Evolutionary conservation across 495 filamentous ascomycete genomes (phyloP).

Genomic region (Penicillium flavigenum): DNA sequence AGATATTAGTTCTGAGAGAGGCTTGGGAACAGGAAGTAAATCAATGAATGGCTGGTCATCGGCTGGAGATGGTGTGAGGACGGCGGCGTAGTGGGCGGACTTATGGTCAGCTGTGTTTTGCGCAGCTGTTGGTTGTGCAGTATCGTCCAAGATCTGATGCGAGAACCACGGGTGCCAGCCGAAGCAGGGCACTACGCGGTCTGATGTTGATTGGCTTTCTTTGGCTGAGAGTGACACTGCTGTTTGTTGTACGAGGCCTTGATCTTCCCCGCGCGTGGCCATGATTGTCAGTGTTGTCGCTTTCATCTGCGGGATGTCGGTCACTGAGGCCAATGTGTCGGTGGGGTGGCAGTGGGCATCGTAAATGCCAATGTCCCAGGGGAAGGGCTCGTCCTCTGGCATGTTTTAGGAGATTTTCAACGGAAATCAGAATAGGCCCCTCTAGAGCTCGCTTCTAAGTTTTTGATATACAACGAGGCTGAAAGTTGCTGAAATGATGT

Average conservation of each 20-base stretch:
- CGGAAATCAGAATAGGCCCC: neutral
- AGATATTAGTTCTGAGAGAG: conserved; percentile 63
- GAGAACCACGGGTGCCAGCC: conserved; percentile 99
- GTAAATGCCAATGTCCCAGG: conserved; percentile 81
- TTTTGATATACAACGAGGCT: neutral
- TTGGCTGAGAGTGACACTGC: conserved; percentile 49
- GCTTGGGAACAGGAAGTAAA: conserved; percentile 66
- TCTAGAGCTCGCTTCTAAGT: neutral
- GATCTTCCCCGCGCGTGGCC: conserved; percentile 85
- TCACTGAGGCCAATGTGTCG: conserved; percentile 77
- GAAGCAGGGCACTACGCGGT: conserved; percentile 71
- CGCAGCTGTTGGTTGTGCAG: conserved; percentile 22
- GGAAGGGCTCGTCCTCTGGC: conserved; percentile 50
- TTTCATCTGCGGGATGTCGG: conserved; percentile 71
- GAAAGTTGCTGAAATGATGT: conserved; percentile 5
- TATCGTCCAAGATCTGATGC: conserved; percentile 76
- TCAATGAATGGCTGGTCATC: conserved; percentile 62
- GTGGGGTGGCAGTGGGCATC: conserved; percentile 99
- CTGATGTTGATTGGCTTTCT: conserved; percentile 16
- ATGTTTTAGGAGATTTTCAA: conserved; percentile 11
- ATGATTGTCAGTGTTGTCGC: conserved; percentile 78
- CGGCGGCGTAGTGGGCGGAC: conserved; percentile 66
- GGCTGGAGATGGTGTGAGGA: conserved; percentile 55
- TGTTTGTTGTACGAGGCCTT: conserved; percentile 73
- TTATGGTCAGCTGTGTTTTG: conserved; percentile 29